These are phyloP conservation scores for Colletotrichum australisinense DNA, from an alignment of 2,329 filamentous ascomycete species.

Conservation along the genomic window DNA sequence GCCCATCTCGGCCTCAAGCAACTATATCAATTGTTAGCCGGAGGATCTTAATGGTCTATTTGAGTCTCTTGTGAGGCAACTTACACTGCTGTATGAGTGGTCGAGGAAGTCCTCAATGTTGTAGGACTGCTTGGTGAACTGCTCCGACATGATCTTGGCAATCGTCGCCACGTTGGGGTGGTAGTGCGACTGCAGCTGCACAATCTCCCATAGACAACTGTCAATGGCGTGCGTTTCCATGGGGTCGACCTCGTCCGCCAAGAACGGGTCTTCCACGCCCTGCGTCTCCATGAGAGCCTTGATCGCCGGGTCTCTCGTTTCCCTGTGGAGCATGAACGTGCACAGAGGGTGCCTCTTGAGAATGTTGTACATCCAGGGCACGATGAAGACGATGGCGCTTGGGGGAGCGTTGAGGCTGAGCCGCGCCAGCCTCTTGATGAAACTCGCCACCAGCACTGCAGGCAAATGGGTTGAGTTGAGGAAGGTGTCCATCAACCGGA, in stretches of 20 bases:
- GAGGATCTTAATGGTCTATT: conserved; percentile 53
- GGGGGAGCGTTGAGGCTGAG: conserved; percentile 90
- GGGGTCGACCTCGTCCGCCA: conserved; percentile 81
- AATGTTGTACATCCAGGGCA: conserved; percentile 96
- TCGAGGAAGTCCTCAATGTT: conserved; percentile 98
- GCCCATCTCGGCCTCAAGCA: conserved; percentile 85
- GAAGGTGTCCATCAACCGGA: conserved; percentile 92
- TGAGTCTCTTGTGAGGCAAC: conserved; percentile 47
- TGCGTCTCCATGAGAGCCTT: conserved; percentile 70
- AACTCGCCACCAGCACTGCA: conserved; percentile 89
- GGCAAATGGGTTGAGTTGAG: conserved; percentile 92
- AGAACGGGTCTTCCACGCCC: conserved; percentile 78
- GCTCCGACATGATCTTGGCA: conserved; percentile 92
- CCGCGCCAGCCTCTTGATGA: conserved; percentile 91
- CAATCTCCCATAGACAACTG: conserved; percentile 94
- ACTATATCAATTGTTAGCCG: conserved; percentile 66
- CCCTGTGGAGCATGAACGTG: conserved; percentile 95
- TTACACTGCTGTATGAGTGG: conserved; percentile 86
- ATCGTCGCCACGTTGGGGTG: conserved; percentile 97
- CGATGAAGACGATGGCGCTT: conserved; percentile 85
- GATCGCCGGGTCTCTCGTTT: conserved; percentile 67
- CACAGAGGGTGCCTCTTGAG: conserved; percentile 89
- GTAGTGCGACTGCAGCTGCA: conserved; percentile 91
- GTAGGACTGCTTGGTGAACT: conserved; percentile 96
- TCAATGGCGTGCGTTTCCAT: conserved; percentile 89